Evolutionary conservation across 306 rosid genomes (phyloP).

Genomic region (Aeschynomene evenia): DNA sequence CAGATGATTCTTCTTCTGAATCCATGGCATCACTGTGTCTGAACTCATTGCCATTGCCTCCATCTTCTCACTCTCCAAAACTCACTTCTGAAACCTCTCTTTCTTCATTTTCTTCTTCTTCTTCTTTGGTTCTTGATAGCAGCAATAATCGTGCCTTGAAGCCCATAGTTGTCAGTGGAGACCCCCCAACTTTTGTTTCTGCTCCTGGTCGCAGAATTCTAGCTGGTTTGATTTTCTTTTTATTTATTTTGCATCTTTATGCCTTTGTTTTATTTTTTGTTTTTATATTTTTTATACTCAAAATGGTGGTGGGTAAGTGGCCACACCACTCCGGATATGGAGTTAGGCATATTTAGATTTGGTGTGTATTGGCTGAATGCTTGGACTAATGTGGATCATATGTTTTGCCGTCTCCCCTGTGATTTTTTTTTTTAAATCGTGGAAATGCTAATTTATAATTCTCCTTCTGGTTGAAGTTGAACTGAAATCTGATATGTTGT

Average conservation of each 20-base stretch:
- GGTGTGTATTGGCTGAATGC: neutral
- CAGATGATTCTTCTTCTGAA: conserved; percentile 17
- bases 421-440: neutral
- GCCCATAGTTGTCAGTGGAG: conserved; percentile 78
- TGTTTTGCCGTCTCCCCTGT: neutral
- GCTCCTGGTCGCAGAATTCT: conserved; percentile 93
- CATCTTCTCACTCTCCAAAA: conserved; percentile 56
- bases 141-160: conserved; percentile 41
- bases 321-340: too few relatives aligned
- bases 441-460: neutral
- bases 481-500: conserved; percentile 24
- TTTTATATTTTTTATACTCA: neutral
- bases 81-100: conserved; percentile 34
- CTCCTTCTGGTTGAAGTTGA: neutral
- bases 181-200: conserved; percentile 87
- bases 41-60: conserved; percentile 52
- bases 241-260: neutral
- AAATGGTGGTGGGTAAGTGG: too few relatives aligned
- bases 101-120: conserved; percentile 37
- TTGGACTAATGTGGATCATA: conserved; percentile 16
- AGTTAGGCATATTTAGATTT: neutral
- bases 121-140: conserved; percentile 42
- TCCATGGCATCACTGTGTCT: conserved; percentile 74
- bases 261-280: neutral
- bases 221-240: conserved; percentile 70